Conservation (phyloP, 2,329 filamentous ascomycete genomes). For the Nannizziopsis barbatae region DNA sequence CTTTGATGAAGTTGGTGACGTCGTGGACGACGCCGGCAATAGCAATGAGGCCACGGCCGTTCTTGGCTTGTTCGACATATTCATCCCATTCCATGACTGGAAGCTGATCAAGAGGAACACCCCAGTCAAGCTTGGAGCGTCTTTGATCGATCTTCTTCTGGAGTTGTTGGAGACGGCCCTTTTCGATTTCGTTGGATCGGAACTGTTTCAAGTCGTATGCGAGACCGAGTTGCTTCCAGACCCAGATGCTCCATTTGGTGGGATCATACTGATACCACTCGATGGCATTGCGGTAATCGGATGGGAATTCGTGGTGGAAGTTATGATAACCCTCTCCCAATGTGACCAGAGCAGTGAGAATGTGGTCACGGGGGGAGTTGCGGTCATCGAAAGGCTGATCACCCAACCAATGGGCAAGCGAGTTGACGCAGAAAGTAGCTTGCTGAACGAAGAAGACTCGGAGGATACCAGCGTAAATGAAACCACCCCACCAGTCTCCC, state of each 20-base stretch:
- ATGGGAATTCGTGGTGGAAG: constrained; percentile 92
- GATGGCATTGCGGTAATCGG: constrained; percentile 84
- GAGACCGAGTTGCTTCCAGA: constrained; percentile 72
- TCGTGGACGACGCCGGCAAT: constrained; percentile 81
- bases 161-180: constrained; percentile 74
- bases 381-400: constrained; percentile 89
- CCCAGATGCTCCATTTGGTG: constrained; percentile 80
- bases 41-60: constrained; percentile 63
- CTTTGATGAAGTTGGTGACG: constrained; percentile 71
- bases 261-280: constrained; percentile 87
- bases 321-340: constrained; percentile 88
- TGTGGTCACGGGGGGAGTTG: constrained; percentile 79
- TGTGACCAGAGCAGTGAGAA: constrained; percentile 74
- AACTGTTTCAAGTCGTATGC: constrained; percentile 85
- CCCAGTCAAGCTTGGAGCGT: constrained; percentile 73
- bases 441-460: constrained; percentile 85
- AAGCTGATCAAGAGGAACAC: constrained; percentile 70
- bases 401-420: constrained; percentile 78
- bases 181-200: constrained; percentile 83
- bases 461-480: constrained; percentile 74
- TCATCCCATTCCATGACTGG: constrained; percentile 81
- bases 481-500: constrained; percentile 71
- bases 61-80: constrained; percentile 66
- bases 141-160: constrained; percentile 91
- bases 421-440: constrained; percentile 89